A percentile compares a stretch with the other conserved stretches of the same genome.
Evolutionary conservation across 2,329 filamentous ascomycete genomes (phyloP).

Genomic region (Penicillium sp.): DNA sequence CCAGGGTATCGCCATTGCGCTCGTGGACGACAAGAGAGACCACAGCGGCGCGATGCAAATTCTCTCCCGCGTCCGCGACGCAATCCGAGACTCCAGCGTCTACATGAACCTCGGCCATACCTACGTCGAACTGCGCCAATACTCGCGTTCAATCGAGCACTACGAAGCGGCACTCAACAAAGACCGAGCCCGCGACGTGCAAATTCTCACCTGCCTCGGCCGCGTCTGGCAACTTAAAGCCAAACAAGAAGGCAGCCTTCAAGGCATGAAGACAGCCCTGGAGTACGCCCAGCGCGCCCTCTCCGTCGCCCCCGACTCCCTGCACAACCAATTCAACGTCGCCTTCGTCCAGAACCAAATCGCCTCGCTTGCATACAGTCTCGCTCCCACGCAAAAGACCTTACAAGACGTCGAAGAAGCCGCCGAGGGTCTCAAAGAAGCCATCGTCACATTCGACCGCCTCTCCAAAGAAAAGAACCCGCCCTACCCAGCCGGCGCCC

Average conservation of each 20-base stretch:
- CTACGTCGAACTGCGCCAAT: slow-evolving; percentile 88
- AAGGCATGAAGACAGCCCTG: slow-evolving; percentile 64
- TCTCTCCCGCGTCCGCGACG: slow-evolving; percentile 87
- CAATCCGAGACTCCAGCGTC: slow-evolving; percentile 82
- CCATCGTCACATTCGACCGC: slow-evolving; percentile 69
- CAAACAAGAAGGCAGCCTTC: slow-evolving; percentile 64
- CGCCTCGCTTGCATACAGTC: slow-evolving; percentile 73
- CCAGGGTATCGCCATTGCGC: slow-evolving; percentile 90
- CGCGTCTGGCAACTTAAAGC: slow-evolving; percentile 85
- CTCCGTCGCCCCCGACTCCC: slow-evolving; percentile 74
- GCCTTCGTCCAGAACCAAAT: slow-evolving; percentile 97
- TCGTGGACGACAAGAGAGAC: slow-evolving; percentile 94
- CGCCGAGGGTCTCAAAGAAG: slow-evolving; percentile 76
- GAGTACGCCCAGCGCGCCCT: slow-evolving; percentile 69
- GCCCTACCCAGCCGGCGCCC: slow-evolving; percentile 85
- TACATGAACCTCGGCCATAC: slow-evolving; percentile 93
- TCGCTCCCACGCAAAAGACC: slow-evolving; percentile 75
- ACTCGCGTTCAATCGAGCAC: slow-evolving; percentile 84
- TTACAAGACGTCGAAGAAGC: slow-evolving; percentile 80
- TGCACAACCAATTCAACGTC: slow-evolving; percentile 96
- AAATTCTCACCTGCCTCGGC: slow-evolving; percentile 81
- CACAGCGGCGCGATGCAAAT: slow-evolving; percentile 79
- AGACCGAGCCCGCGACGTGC: slow-evolving; percentile 74
- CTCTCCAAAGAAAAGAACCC: slow-evolving; percentile 65
- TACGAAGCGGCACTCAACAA: slow-evolving; percentile 85